Evolutionary conservation across 306 rosid genomes (phyloP).

Genomic region (Casuarina cunninghamiana): DNA sequence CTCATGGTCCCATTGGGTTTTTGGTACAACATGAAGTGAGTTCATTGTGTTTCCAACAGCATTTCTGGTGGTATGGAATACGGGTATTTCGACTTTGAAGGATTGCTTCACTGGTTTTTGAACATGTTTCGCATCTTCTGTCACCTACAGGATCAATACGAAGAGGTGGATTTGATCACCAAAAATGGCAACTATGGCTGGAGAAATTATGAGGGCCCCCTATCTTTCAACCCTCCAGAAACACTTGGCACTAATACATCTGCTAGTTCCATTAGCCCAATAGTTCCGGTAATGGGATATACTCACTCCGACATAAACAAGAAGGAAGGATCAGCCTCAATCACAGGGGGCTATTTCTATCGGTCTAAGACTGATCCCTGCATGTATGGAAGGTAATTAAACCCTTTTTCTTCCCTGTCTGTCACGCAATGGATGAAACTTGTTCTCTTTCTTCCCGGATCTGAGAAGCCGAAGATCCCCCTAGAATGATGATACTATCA

Average conservation of each 20-base stretch:
- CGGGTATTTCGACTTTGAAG: neutral
- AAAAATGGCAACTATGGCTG: slow-evolving; percentile 98
- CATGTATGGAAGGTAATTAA: slow-evolving; percentile 76
- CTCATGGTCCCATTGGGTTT: neutral
- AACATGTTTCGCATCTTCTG: slow-evolving; percentile 7
- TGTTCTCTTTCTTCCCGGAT: neutral
- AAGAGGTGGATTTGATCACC: slow-evolving; percentile 89
- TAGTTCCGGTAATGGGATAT: slow-evolving; percentile 78
- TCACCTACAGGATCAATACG: slow-evolving; percentile 68
- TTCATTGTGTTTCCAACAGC: neutral
- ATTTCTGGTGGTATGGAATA: neutral
- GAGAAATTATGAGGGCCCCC: slow-evolving; percentile 81
- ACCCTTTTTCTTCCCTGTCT: neutral
- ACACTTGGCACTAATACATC: slow-evolving; percentile 67
- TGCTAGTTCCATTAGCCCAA: slow-evolving; percentile 46
- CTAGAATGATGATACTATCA: neutral
- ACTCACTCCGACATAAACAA: slow-evolving; percentile 71
- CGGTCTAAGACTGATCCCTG: slow-evolving; percentile 90
- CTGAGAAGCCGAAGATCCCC: slow-evolving; percentile 6
- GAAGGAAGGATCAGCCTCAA: slow-evolving; percentile 79
- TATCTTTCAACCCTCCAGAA: slow-evolving; percentile 32
- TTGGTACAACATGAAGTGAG: neutral
- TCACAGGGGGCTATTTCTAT: slow-evolving; percentile 84
- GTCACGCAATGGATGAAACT: neutral
- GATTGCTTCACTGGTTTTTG: neutral